Conservation (phyloP, 257 asterid genomes). For the Solanum bukasovii region DNA sequence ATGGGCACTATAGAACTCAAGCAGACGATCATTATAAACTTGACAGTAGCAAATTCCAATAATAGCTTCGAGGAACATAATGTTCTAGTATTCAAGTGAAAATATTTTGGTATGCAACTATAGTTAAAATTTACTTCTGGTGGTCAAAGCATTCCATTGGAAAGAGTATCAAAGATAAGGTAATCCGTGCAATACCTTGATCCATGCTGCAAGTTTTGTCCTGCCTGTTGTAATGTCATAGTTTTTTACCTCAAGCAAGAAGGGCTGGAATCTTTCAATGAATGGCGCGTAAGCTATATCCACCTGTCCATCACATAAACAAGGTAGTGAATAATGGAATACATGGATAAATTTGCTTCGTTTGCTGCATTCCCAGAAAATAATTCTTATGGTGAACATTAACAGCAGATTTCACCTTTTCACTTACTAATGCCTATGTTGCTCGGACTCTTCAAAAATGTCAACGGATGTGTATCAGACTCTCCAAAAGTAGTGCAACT, state of each 20-base stretch:
- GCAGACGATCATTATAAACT: neutral
- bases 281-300: constrained; percentile 78
- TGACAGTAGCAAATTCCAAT: neutral
- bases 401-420: neutral
- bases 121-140: neutral
- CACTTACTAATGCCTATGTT: neutral
- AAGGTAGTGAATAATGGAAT: neutral
- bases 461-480: too few relatives aligned
- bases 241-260: constrained; percentile 42
- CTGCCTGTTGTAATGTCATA: constrained; percentile 51
- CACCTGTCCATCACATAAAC: constrained; percentile 31
- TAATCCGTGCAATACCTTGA: constrained; percentile 38
- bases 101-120: neutral
- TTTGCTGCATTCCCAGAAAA: neutral
- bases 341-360: neutral
- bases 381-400: neutral
- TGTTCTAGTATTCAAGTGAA: neutral
- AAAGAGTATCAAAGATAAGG: neutral
- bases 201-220: constrained; percentile 57
- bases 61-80: neutral
- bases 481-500: too few relatives aligned
- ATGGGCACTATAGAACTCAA: neutral
- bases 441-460: too few relatives aligned
- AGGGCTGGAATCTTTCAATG: constrained; percentile 53
- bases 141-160: neutral